Percentiles rank a stretch among this genome's conserved stretches.
Conservation (phyloP, 2,329 filamentous ascomycete genomes). For the Fusarium begoniae region DNA sequence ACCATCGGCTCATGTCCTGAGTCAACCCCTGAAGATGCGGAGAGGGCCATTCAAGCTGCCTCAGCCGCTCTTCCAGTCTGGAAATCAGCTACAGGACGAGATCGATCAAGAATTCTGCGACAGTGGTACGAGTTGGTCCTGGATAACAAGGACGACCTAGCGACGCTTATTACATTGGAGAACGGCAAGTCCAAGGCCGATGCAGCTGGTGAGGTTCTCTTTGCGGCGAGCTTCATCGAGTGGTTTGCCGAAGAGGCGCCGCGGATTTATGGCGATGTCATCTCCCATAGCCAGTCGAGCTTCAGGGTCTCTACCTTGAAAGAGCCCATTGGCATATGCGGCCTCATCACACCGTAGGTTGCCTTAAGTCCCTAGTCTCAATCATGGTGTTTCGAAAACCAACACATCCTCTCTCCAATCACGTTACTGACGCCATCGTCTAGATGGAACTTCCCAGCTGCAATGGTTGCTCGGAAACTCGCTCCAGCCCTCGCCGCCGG, state of each 20-base stretch:
- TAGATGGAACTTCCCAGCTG: neutral
- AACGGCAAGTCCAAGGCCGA: constrained; percentile 74
- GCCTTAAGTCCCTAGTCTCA: neutral
- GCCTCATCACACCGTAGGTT: constrained; percentile 40
- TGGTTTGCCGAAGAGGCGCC: constrained; percentile 64
- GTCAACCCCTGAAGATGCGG: constrained; percentile 70
- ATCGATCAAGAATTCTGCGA: constrained; percentile 65
- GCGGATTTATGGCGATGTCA: constrained; percentile 65
- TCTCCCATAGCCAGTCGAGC: constrained; percentile 66
- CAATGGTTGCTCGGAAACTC: neutral
- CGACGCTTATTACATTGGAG: constrained; percentile 73
- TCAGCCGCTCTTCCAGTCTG: constrained; percentile 63
- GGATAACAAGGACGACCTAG: constrained; percentile 71
- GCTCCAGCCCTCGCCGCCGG: neutral
- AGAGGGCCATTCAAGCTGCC: constrained; percentile 74
- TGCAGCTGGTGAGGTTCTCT: constrained; percentile 64
- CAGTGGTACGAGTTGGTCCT: constrained; percentile 72
- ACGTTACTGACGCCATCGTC: neutral
- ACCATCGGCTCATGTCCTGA: constrained; percentile 76
- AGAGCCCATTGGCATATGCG: constrained; percentile 46
- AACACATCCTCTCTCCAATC: neutral
- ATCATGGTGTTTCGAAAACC: neutral
- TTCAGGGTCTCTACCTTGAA: constrained; percentile 71
- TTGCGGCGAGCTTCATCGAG: constrained; percentile 67
- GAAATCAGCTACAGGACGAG: constrained; percentile 64